Evolutionary conservation across 1,284 basidiomycete species (phyloP).

Genomic region (Coriolopsis trogii): DNA sequence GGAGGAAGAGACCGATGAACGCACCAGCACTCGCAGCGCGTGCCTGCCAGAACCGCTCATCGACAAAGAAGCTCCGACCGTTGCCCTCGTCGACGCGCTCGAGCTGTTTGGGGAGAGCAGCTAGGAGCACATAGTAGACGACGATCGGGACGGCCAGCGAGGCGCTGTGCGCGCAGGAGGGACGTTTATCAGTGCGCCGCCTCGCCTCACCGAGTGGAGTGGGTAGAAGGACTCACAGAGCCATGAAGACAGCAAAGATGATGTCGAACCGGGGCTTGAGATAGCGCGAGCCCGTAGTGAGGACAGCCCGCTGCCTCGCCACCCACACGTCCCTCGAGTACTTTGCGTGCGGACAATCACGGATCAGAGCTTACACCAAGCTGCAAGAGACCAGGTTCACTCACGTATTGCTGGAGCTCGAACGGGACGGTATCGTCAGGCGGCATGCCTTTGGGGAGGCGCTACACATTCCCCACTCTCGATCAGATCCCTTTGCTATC

Average conservation of each 20-base stretch:
- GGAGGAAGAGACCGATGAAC: constrained; percentile 41
- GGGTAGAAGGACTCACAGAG: constrained; percentile 43
- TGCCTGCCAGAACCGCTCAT: constrained; percentile 37
- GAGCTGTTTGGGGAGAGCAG: constrained; percentile 29
- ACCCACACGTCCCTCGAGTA: constrained; percentile 50
- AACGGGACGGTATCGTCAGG: constrained; percentile 32
- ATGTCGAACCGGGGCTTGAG: constrained; percentile 50
- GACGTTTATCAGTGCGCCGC: neutral
- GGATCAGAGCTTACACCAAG: no score
- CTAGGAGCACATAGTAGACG: constrained; percentile 41
- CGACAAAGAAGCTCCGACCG: constrained; percentile 15
- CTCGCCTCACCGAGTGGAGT: neutral
- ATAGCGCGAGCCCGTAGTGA: constrained; percentile 43
- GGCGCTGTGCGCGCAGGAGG: constrained; percentile 32
- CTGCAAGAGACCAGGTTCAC: no score
- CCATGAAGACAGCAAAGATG: constrained; percentile 41
- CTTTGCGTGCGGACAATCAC: constrained; percentile 28
- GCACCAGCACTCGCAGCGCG: constrained; percentile 42
- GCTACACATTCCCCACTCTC: constrained; percentile 19
- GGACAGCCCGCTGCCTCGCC: constrained; percentile 43
- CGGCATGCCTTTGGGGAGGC: constrained; percentile 26
- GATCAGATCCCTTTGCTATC: neutral
- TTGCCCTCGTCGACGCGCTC: constrained; percentile 12
- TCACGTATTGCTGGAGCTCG: constrained; percentile 35
- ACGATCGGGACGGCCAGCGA: constrained; percentile 45